phyloP scores from a whole-genome alignment of 1,284 basidiomycete genomes.

The Ceratorhiza oryzae-sativae region DNA sequence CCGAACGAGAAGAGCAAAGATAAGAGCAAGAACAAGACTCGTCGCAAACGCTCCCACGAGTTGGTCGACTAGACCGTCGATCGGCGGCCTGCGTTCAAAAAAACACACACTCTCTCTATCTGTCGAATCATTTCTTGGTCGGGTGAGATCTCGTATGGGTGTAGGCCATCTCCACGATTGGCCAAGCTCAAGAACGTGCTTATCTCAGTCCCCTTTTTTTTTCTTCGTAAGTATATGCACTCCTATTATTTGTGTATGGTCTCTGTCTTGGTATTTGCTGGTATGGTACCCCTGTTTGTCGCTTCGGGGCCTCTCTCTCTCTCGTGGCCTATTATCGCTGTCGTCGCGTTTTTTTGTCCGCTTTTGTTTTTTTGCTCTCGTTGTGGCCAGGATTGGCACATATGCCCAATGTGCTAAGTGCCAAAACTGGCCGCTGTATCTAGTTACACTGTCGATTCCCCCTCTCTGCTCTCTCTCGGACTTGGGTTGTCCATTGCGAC shows the following conservation, averaged over 20 bases:
- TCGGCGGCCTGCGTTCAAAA: too few relatives aligned
- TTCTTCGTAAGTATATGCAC: neutral
- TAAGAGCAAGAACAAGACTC: neutral
- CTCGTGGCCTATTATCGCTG: neutral
- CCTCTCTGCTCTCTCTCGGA: neutral
- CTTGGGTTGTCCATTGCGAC: slow-evolving; percentile 4
- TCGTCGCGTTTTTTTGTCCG: neutral
- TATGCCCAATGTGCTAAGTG: neutral
- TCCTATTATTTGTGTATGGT: neutral
- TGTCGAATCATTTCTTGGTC: neutral
- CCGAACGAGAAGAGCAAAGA: neutral
- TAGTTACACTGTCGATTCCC: slow-evolving; percentile 3
- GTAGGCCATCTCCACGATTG: neutral
- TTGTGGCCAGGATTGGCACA: too few relatives aligned
- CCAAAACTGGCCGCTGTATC: slow-evolving; percentile 1
- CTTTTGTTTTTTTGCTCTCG: neutral
- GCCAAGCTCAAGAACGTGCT: neutral
- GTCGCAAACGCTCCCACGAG: slow-evolving; percentile 22
- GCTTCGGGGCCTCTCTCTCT: neutral
- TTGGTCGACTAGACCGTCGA: neutral
- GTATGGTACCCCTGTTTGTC: neutral
- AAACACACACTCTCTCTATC: too few relatives aligned
- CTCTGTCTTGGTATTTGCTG: neutral
- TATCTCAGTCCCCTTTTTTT: neutral
- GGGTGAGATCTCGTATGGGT: neutral